Conservation (phyloP, 73 alveolate genomes). For the Paramecium pentaurelia region DNA sequence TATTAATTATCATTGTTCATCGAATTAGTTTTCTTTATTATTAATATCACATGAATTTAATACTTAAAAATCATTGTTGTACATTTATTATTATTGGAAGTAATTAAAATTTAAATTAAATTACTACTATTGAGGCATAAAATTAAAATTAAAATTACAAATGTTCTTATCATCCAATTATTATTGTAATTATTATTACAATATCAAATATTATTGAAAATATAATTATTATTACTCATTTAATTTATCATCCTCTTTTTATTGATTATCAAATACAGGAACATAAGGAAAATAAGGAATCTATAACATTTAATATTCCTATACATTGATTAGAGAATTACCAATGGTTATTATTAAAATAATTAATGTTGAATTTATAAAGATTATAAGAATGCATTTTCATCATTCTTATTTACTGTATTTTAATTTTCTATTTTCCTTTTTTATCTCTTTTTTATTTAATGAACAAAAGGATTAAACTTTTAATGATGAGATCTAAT, state of each 20-base stretch:
- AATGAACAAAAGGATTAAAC: not conserved
- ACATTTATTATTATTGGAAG: not conserved
- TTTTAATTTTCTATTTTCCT: not conserved
- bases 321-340: not conserved
- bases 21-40: not conserved
- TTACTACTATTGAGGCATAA: not conserved
- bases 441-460: not conserved
- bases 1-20: not conserved
- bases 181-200: not conserved
- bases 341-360: not conserved
- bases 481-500: conserved; percentile 24
- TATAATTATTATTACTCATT: not conserved
- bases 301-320: not conserved
- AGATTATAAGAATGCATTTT: not conserved
- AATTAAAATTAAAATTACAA: not conserved
- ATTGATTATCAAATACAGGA: not conserved
- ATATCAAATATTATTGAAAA: not conserved
- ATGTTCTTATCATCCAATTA: not conserved
- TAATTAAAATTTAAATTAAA: not conserved
- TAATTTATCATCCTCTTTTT: not conserved
- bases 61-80: not conserved
- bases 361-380: not conserved
- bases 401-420: not conserved
- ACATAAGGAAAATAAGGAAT: not conserved
- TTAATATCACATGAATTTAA: not conserved